Conservation (phyloP, 176 grass and related monocot species). For the Aegilops tauschii region DNA sequence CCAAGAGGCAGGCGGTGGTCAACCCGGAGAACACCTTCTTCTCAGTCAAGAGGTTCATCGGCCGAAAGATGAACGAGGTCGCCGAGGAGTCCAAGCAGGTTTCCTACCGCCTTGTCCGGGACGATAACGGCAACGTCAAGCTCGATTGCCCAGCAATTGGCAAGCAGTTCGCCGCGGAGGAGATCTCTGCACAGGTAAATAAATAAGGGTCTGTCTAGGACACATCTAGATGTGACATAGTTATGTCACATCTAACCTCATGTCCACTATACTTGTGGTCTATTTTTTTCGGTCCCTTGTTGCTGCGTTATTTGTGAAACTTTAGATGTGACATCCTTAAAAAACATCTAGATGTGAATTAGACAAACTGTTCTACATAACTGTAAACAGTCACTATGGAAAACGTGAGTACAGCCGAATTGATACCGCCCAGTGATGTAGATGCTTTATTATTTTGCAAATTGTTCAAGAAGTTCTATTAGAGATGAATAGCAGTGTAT, state of each 20-base stretch:
- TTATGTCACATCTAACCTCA: no score
- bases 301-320: no score
- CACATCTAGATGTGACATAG: no score
- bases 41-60: slow-evolving; percentile 78
- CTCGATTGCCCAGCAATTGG: slow-evolving; percentile 70
- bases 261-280: no score
- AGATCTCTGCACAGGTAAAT: slow-evolving; percentile 64
- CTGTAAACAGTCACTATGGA: background rate
- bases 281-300: no score
- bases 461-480: background rate
- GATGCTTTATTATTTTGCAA: background rate
- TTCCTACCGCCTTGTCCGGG: slow-evolving; percentile 54
- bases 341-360: no score
- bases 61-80: slow-evolving; percentile 76
- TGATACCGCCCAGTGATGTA: background rate
- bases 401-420: background rate
- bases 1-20: slow-evolving; percentile 80
- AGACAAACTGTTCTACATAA: background rate
- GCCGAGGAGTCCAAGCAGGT: slow-evolving; percentile 78
- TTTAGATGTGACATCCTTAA: no score
- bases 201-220: background rate
- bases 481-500: background rate
- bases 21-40: slow-evolving; percentile 88
- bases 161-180: slow-evolving; percentile 67
- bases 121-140: slow-evolving; percentile 78